Conservation (phyloP, 2,329 filamentous ascomycete genomes). For the Pseudofabraea citricarpa region DNA sequence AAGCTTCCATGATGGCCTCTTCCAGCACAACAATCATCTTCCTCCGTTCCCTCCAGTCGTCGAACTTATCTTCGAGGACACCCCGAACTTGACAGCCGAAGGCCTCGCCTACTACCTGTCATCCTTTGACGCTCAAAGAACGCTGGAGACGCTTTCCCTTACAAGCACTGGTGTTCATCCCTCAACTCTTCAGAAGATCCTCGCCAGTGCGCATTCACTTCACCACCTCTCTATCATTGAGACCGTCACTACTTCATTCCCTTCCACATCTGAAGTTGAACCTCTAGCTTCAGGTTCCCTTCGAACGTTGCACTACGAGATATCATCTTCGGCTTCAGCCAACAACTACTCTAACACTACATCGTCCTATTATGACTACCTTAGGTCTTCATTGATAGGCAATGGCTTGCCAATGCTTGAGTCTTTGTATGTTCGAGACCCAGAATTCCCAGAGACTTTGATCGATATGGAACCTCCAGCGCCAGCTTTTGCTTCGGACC, state of each 20-base stretch:
- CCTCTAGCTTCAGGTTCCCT: conserved; percentile 66
- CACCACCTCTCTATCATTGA: conserved; percentile 47
- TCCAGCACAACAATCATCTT: conserved; percentile 59
- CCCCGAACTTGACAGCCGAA: conserved; percentile 64
- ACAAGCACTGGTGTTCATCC: conserved; percentile 64
- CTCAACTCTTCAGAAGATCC: conserved; percentile 35
- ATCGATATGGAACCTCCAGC: conserved; percentile 62
- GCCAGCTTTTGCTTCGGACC: conserved; percentile 40
- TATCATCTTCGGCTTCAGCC: conserved; percentile 55
- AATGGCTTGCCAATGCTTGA: conserved; percentile 69
- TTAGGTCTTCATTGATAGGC: conserved; percentile 75
- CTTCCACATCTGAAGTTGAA: conserved; percentile 48
- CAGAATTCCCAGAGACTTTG: conserved; percentile 75
- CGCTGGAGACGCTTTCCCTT: conserved; percentile 65
- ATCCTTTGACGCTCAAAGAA: conserved; percentile 50
- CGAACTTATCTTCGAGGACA: conserved; percentile 67
- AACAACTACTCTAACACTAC: conserved; percentile 53
- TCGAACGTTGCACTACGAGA: conserved; percentile 74
- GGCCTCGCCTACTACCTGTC: conserved; percentile 68
- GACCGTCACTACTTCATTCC: conserved; percentile 51
- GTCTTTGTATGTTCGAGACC: conserved; percentile 81
- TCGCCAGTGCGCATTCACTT: conserved; percentile 36
- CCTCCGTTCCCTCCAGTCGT: conserved; percentile 71
- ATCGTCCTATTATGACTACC: conserved; percentile 74
- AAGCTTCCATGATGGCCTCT: conserved; percentile 72